Conservation (phyloP, 805 yeast genomes). For the Candida michaelii region DNA sequence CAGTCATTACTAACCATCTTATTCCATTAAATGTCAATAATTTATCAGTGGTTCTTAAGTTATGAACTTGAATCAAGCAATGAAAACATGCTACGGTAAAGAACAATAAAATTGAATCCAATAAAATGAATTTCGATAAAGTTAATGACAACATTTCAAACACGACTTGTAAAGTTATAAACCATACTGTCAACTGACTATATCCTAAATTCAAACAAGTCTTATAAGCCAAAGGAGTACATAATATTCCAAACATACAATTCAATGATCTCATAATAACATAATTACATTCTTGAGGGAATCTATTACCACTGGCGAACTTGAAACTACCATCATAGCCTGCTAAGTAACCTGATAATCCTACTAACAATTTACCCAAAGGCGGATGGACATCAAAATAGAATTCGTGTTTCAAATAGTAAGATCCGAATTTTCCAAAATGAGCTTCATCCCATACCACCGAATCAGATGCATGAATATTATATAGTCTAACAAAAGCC, state of each 20-base stretch:
- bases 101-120: conserved; percentile 88
- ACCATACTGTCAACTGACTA: conserved; percentile 69
- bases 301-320: conserved; percentile 78
- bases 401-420: conserved; percentile 74
- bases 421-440: conserved; percentile 83
- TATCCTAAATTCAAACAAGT: conserved; percentile 78
- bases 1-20: conserved; percentile 59
- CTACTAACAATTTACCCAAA: conserved; percentile 77
- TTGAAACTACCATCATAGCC: conserved; percentile 87
- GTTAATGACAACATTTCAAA: conserved; percentile 83
- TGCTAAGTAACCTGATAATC: conserved; percentile 74
- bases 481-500: conserved; percentile 63
- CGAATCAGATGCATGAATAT: conserved; percentile 64
- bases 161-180: conserved; percentile 75
- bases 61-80: conserved; percentile 47
- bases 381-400: conserved; percentile 90
- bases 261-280: conserved; percentile 87
- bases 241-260: conserved; percentile 76
- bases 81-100: conserved; percentile 62
- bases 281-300: conserved; percentile 76
- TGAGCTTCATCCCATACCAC: conserved; percentile 98
- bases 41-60: conserved; percentile 33
- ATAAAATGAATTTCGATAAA: conserved; percentile 81
- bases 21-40: conserved; percentile 46
- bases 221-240: conserved; percentile 84